Evolutionary conservation across 164 flowering plant genomes (phyloP).

Genomic region (Umbellularia californica): DNA sequence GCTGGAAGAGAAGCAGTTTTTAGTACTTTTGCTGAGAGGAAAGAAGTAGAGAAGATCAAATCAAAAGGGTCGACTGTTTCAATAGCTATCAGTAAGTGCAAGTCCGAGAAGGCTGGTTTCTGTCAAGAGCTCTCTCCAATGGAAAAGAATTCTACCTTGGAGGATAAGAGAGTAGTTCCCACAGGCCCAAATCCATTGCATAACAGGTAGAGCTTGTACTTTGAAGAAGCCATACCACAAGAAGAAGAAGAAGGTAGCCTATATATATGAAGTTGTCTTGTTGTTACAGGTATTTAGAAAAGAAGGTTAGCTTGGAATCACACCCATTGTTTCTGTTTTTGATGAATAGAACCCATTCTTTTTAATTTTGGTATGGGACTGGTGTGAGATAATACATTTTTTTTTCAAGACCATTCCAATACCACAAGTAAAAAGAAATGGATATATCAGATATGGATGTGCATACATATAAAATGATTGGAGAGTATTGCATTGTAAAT

Average conservation of each 20-base stretch:
- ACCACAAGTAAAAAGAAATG: neutral
- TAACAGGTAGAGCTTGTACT: conserved; percentile 18
- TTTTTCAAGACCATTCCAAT: neutral
- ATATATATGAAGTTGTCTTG: conserved; percentile 1
- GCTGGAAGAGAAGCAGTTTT: conserved; percentile 14
- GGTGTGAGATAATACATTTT: neutral
- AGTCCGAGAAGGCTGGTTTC: conserved; percentile 5
- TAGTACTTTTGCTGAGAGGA: neutral
- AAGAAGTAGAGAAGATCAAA: neutral
- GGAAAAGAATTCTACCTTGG: conserved; percentile 12
- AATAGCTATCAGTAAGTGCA: conserved; percentile 10
- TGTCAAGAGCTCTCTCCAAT: neutral
- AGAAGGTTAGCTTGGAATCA: too few species aligned
- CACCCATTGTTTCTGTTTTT: too few species aligned
- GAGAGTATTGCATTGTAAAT: conserved; percentile 1
- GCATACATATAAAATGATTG: neutral
- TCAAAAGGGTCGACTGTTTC: neutral
- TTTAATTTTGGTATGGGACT: too few species aligned
- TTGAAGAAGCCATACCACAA: neutral
- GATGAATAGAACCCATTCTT: too few species aligned
- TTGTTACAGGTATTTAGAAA: too few species aligned
- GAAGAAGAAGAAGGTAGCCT: conserved; percentile 5
- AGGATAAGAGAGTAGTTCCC: conserved; percentile 26
- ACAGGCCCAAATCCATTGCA: conserved; percentile 36
- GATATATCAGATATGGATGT: neutral